Base-by-base conservation (phyloP, 345 rosid genomes). In the Eucalyptus sideroxylon region DNA sequence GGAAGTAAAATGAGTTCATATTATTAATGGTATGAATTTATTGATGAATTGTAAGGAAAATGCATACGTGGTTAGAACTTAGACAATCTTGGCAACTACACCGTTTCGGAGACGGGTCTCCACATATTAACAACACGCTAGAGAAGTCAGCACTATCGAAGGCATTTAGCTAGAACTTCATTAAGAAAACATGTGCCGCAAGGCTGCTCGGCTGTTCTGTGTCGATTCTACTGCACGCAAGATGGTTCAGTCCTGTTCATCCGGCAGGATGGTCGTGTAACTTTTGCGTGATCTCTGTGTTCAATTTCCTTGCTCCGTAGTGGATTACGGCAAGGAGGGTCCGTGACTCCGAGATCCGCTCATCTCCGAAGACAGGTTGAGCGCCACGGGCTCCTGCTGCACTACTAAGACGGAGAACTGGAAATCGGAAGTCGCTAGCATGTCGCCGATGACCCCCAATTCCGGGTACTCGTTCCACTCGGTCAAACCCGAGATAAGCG, bases 361-460 rank as follows among this genome's bases (percentile, higher is more conserved):
- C 77, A 7, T 65, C 77, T 65, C 77, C 21, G 16, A 77, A 37
- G 45, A 72, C 82, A 11, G 44, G 27, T 37, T 17, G 82, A 77
- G 27, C 27, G 23, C 27, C 85, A 67, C 10, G 31, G 51, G 44
- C 87, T 93, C 92, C 51, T 87, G 90, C 50, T 88, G 89, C 69
- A 92, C 89, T 17, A 92, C 89, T 69, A 92, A 30, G n/a, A 90
- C 90, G 9, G 91, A 89, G 65, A 69, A 87, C 31, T 88, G 65
- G 72, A 89, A 87, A 89, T 89, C 87, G 9, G 77, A 45, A 30
- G 92, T 83, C 6, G 92, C 82, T 24, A 90, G 27, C 44, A 87
- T 77, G 62, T 88, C 93, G 9, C 91, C 93, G 2, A 90, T 59
- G 45, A 88, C 40, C 16, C 92, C 93, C 42, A 90, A 89, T 67